phyloP scores from a whole-genome alignment of 192 early-diverging fungal genomes.

The Podochytrium sp. region DNA sequence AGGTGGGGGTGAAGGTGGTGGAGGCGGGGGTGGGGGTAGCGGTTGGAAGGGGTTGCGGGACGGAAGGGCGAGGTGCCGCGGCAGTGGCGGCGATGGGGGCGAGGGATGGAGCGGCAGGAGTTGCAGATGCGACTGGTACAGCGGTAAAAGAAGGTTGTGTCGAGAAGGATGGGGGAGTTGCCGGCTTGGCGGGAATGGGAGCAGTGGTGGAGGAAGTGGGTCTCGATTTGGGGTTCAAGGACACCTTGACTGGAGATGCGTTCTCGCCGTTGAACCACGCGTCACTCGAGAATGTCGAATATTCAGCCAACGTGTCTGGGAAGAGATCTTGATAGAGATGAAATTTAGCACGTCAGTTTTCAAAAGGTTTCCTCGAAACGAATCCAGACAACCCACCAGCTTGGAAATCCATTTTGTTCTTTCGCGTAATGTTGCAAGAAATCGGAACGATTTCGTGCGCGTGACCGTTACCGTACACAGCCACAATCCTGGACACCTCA shows the following conservation, averaged over 20 bases:
- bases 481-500: conserved; percentile 53
- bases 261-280: conserved; percentile 62
- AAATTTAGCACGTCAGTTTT: too few relatives aligned
- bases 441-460: conserved; percentile 72
- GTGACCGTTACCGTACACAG: conserved; percentile 50
- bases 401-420: conserved; percentile 82
- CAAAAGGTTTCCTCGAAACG: background rate
- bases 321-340: conserved; percentile 70
- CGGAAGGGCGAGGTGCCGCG: background rate
- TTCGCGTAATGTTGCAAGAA: conserved; percentile 69
- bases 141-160: background rate
- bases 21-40: background rate
- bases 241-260: background rate
- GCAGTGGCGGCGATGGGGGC: background rate
- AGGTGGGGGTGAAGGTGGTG: background rate
- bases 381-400: conserved; percentile 12
- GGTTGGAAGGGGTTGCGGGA: background rate
- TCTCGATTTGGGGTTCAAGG: background rate
- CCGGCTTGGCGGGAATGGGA: background rate
- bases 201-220: background rate
- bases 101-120: background rate
- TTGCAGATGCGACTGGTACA: background rate
- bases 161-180: background rate
- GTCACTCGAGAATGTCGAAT: conserved; percentile 53
- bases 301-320: conserved; percentile 67